These are phyloP conservation scores for Wallacemonas collosoma DNA, from an alignment of 208 protist species.

Conservation along the genomic window DNA sequence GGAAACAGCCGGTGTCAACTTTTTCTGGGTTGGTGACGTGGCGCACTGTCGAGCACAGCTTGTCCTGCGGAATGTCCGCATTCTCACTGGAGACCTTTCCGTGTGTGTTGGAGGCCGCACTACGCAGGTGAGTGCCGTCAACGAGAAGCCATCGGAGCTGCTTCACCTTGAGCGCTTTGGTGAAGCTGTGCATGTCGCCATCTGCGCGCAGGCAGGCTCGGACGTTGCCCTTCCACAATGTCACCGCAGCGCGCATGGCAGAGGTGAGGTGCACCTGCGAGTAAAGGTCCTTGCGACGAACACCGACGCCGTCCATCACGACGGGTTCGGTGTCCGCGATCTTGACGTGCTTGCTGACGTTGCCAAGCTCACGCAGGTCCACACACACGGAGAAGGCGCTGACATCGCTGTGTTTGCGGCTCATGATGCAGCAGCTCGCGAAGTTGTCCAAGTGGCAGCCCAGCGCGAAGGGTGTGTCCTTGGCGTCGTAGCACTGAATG, in stretches of 20 bases:
- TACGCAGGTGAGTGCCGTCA: slow-evolving; percentile 46
- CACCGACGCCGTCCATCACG: slow-evolving; percentile 55
- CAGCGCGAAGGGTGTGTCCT: slow-evolving; percentile 55
- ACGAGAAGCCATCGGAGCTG: slow-evolving; percentile 44
- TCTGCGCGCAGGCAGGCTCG: slow-evolving; percentile 54
- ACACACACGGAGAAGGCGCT: slow-evolving; percentile 56
- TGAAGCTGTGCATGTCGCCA: slow-evolving; percentile 40
- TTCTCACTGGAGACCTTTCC: slow-evolving; percentile 27
- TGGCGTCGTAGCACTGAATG: slow-evolving; percentile 41
- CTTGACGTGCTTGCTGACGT: slow-evolving; percentile 41
- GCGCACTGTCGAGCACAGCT: slow-evolving; percentile 43
- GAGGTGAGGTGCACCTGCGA: slow-evolving; percentile 34
- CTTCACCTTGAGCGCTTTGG: slow-evolving; percentile 46
- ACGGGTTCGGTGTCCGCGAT: slow-evolving; percentile 39
- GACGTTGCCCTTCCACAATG: slow-evolving; percentile 69
- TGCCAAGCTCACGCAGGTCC: slow-evolving; percentile 47
- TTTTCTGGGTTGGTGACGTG: slow-evolving; percentile 12
- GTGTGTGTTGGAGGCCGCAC: slow-evolving; percentile 38
- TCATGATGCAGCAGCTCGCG: slow-evolving; percentile 38
- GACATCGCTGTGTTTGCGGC: slow-evolving; percentile 32
- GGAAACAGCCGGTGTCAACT: slow-evolving; percentile 10
- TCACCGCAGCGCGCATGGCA: slow-evolving; percentile 51
- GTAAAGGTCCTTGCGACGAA: slow-evolving; percentile 58
- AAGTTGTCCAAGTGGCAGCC: slow-evolving; percentile 73
- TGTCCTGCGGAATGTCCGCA: slow-evolving; percentile 29